Percentiles rank a stretch among this genome's conserved stretches.
Conservation (phyloP, 805 yeast genomes). For the Kluyveromyces dobzhanskii region DNA sequence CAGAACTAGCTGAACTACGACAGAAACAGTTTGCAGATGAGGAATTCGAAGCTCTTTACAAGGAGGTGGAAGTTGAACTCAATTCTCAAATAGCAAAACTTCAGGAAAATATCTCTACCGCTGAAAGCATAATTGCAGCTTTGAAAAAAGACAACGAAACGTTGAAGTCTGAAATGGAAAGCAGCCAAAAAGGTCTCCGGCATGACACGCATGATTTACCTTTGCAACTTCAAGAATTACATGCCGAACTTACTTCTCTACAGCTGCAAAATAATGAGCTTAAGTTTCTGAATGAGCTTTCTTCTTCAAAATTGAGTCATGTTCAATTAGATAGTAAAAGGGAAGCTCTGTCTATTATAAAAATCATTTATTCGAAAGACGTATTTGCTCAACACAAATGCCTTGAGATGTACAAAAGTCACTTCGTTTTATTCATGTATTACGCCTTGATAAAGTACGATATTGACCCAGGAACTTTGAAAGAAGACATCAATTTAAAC, state of each 20-base stretch:
- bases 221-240: background rate
- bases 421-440: no score
- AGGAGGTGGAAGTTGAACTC: constrained; percentile 39
- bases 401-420: no score
- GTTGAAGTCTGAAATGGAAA: background rate
- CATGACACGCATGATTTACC: background rate
- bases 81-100: constrained; percentile 29
- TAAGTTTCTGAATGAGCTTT: background rate
- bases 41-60: constrained; percentile 42
- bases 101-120: constrained; percentile 7
- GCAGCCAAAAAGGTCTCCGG: background rate
- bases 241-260: background rate
- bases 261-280: background rate
- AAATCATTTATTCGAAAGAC: background rate
- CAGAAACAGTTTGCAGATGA: constrained; percentile 17
- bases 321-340: background rate
- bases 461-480: no score
- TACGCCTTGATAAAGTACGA: no score
- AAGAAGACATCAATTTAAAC: background rate
- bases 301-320: background rate
- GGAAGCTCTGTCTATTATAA: background rate
- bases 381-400: no score
- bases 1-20: constrained; percentile 34
- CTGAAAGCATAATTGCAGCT: background rate
- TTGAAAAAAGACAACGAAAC: background rate